A percentile compares a stretch with the other conserved stretches of the same genome.
Conservation (phyloP, 805 yeast genomes). For the Kuraishia molischiana region DNA sequence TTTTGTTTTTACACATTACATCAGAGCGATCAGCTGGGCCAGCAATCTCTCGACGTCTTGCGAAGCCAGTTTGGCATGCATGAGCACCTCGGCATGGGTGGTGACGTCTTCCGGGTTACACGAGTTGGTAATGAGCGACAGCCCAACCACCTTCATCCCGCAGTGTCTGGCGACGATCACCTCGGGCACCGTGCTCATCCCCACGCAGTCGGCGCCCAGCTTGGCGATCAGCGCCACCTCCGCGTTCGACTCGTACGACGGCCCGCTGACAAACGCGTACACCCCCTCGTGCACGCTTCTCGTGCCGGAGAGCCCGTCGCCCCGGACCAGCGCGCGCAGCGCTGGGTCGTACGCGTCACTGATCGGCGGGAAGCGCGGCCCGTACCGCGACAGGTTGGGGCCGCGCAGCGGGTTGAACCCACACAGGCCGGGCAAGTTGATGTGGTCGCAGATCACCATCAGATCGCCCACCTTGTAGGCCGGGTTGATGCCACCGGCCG, state of each 20-base stretch:
- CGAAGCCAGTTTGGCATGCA: constrained; percentile 73
- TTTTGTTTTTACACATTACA: constrained; percentile 2
- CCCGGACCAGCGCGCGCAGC: constrained; percentile 45
- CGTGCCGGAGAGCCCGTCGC: constrained; percentile 20
- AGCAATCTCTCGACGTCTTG: constrained; percentile 67
- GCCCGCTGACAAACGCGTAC: constrained; percentile 82
- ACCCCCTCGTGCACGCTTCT: constrained; percentile 80
- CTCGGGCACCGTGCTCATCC: constrained; percentile 98
- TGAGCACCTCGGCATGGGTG: constrained; percentile 84
- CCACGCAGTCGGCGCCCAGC: constrained; percentile 89
- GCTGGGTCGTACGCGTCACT: constrained; percentile 83
- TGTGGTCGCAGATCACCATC: constrained; percentile 85
- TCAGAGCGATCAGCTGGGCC: constrained; percentile 41
- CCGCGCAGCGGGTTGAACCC: constrained; percentile 88
- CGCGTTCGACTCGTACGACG: constrained; percentile 88
- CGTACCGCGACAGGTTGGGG: constrained; percentile 67
- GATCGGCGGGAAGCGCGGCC: constrained; percentile 81
- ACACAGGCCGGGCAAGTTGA: constrained; percentile 83
- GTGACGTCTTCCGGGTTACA: constrained; percentile 70
- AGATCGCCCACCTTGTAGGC: constrained; percentile 72
- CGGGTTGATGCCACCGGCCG: constrained; percentile 84
- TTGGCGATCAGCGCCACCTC: constrained; percentile 68
- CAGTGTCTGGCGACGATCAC: constrained; percentile 87
- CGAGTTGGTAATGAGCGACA: constrained; percentile 79
- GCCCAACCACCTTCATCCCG: constrained; percentile 73